phyloP scores from a whole-genome alignment of 352 stramenopile species.

The Phytophthora agathidicida region DNA sequence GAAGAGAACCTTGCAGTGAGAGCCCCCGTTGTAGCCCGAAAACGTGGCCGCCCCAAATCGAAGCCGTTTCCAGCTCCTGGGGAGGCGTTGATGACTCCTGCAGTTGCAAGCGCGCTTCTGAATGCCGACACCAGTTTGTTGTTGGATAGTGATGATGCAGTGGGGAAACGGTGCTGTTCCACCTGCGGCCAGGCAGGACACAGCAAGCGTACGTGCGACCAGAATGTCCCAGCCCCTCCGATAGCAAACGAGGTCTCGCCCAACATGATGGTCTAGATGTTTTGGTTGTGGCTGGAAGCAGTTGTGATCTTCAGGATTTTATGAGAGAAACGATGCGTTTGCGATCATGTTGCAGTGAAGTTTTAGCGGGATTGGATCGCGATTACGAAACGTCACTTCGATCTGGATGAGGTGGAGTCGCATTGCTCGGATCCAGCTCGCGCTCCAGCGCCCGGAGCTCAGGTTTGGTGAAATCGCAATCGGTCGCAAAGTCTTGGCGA shows the following conservation, averaged over 20 bases:
- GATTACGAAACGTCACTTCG: no score
- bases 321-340: no score
- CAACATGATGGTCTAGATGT: conserved; percentile 31
- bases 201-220: conserved; percentile 37
- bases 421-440: no score
- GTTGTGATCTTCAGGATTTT: no score
- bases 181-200: conserved; percentile 31
- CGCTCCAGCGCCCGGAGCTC: no score
- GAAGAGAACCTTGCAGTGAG: conserved; percentile 32
- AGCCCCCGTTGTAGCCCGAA: conserved; percentile 33
- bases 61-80: conserved; percentile 18
- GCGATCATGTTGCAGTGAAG: no score
- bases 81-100: conserved; percentile 14
- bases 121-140: conserved; percentile 10
- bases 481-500: no score
- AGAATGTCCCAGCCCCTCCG: conserved; percentile 2
- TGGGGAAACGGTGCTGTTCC: conserved; percentile 32
- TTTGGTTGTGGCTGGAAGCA: neutral
- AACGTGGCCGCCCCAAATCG: conserved; percentile 39
- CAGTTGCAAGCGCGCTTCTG: conserved; percentile 8
- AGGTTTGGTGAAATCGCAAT: no score
- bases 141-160: neutral
- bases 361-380: no score
- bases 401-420: no score
- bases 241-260: neutral